Evolutionary conservation across 192 early-diverging fungal genomes (phyloP), one percentile per base, ranked within the genome.

Genomic region (Jimgerdemannia flammicorona): DNA sequence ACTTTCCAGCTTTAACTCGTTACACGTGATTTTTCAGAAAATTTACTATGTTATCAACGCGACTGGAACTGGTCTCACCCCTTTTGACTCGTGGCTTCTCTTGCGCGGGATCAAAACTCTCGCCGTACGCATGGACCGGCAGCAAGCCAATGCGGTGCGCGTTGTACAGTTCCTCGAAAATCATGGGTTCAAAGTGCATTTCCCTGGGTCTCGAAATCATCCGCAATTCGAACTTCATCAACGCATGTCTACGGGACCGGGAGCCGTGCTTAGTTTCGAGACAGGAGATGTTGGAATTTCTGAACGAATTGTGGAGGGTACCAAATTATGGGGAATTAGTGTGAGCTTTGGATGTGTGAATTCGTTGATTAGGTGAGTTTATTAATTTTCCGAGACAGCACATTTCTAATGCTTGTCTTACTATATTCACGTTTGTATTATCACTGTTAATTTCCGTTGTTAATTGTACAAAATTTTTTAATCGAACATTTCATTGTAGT

Each of bases 291-390:
- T 95, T 7, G 91, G 86, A 9, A 79, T 90, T 70, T 92, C 90
- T 29, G 91, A 94, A 76, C 84, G 90, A 43, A 88, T 99, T 42
- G 95, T 97, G 0, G 95, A 98, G 80, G 83, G 87, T 19, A 88
- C 92, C 8, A 87, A 90, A 69, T 78, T 98, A 68, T 99, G 93
- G 93, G 90, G 91, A 42, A 99, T 98, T 70, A 95, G 92, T 76
- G 97, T 99, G 71, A 95, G 93, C 77, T 99, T 99, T 93, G 97
- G 97, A 8, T 97, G 96, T 84, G 93, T 99, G 69, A 98, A 99
- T 81, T 97, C 95, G 74, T 86, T 99, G 72, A 98, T 99, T 77
- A 95, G 92, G 92, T 93, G 80, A 54, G 81, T 18, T 44, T 42
- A 9, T 66, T 10, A 6, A 10, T 59, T 14, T 14, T 59, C 49